Conservation (phyloP, 2,329 filamentous ascomycete species). For the Paracoccidioides brasiliensis region DNA sequence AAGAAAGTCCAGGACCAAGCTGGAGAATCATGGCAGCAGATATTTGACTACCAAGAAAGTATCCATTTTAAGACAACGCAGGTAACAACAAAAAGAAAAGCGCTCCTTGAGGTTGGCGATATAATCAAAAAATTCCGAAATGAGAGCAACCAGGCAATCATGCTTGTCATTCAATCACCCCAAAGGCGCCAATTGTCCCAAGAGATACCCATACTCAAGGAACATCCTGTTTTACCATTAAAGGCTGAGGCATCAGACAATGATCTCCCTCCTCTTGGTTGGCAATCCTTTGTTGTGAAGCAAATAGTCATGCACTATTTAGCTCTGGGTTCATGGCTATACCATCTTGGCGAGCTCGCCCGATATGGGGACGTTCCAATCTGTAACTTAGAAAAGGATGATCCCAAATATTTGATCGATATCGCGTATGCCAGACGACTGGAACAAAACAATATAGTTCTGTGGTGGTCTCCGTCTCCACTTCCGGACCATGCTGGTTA, state of each 20-base stretch:
- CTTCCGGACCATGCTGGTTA: constrained; percentile 91
- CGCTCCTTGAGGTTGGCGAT: constrained; percentile 76
- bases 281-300: constrained; percentile 81
- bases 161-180: constrained; percentile 84
- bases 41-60: constrained; percentile 76
- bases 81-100: constrained; percentile 79
- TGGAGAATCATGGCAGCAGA: constrained; percentile 61
- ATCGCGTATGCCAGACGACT: constrained; percentile 83
- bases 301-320: constrained; percentile 82
- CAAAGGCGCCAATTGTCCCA: constrained; percentile 69
- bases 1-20: constrained; percentile 48
- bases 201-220: constrained; percentile 69
- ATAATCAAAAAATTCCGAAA: constrained; percentile 79
- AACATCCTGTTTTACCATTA: constrained; percentile 71
- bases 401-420: constrained; percentile 90
- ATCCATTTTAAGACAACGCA: constrained; percentile 76
- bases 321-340: constrained; percentile 81
- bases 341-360: constrained; percentile 75
- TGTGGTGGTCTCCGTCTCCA: constrained; percentile 90
- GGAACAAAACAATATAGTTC: constrained; percentile 79
- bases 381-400: constrained; percentile 88
- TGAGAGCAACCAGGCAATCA: constrained; percentile 65
- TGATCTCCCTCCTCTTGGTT: constrained; percentile 78
- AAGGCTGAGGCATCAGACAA: constrained; percentile 74
- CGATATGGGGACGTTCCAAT: constrained; percentile 88